Evolutionary conservation across 257 asterid genomes (phyloP).

Genomic region (Scutellaria baicalensis): DNA sequence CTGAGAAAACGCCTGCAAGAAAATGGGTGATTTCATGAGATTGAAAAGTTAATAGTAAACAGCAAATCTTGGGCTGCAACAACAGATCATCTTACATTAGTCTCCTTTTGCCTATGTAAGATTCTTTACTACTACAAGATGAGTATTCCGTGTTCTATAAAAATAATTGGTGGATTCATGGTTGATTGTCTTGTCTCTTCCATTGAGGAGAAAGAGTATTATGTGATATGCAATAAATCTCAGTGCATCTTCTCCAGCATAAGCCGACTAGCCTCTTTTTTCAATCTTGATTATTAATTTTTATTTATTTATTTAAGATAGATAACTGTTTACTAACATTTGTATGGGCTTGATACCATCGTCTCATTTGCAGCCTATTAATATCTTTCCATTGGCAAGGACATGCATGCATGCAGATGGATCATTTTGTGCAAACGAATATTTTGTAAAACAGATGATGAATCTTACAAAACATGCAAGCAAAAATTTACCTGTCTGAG

Average conservation of each 20-base stretch:
- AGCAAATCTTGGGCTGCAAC: neutral
- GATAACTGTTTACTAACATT: neutral
- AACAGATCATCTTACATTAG: neutral
- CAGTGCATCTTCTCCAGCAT: neutral
- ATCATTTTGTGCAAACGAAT: neutral
- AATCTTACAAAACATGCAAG: neutral
- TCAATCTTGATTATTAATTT: neutral
- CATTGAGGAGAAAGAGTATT: neutral
- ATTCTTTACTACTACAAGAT: too few relatives aligned
- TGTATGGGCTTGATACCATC: neutral
- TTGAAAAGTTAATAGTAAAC: neutral
- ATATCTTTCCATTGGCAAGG: neutral
- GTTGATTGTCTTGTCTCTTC: neutral
- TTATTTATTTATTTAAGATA: neutral
- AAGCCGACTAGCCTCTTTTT: neutral
- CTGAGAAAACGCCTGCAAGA: conserved; percentile 50
- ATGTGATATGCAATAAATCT: neutral
- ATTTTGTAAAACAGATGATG: neutral
- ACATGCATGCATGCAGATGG: neutral
- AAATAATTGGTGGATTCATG: neutral
- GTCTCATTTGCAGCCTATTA: neutral
- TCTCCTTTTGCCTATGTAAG: too few relatives aligned
- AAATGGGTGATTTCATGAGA: neutral
- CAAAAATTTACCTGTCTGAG: conserved; percentile 56
- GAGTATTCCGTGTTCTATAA: too few relatives aligned